Conservation (phyloP, 202 grass and related monocot species). For the Zoysia matrella region DNA sequence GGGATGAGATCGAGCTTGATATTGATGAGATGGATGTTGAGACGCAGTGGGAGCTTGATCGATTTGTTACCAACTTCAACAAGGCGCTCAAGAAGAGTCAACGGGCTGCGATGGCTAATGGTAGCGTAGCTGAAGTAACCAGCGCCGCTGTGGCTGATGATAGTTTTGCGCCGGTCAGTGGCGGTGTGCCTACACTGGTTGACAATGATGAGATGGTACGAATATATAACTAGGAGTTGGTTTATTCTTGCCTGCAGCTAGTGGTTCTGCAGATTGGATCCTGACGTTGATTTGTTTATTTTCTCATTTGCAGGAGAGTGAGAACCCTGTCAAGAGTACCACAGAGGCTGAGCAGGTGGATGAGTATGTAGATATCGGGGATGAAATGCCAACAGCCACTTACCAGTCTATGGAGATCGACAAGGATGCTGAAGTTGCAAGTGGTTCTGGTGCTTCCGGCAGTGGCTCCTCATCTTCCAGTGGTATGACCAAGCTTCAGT, state of each 20-base stretch:
- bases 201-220: constrained; percentile 41
- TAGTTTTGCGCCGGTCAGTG: constrained; percentile 6
- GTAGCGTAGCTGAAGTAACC: constrained; percentile 21
- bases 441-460: constrained; percentile 63
- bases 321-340: constrained; percentile 33
- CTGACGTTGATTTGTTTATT: constrained; percentile 2
- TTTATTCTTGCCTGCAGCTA: constrained; percentile 18
- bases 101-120: constrained; percentile 40
- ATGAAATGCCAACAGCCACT: constrained; percentile 76
- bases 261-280: neutral
- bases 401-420: constrained; percentile 84
- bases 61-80: constrained; percentile 87
- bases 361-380: constrained; percentile 92
- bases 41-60: constrained; percentile 90
- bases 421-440: constrained; percentile 55
- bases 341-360: constrained; percentile 54
- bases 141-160: constrained; percentile 32
- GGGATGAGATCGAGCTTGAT: constrained; percentile 92
- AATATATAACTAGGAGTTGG: neutral
- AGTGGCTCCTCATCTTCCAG: constrained; percentile 74
- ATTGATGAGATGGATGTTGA: constrained; percentile 83
- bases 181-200: neutral
- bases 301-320: constrained; percentile 43
- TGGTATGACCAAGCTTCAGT: constrained; percentile 46
- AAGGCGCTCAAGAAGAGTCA: constrained; percentile 76